Evolutionary conservation across 495 filamentous ascomycete species (phyloP).

Genomic region (Penicillium roqueforti): DNA sequence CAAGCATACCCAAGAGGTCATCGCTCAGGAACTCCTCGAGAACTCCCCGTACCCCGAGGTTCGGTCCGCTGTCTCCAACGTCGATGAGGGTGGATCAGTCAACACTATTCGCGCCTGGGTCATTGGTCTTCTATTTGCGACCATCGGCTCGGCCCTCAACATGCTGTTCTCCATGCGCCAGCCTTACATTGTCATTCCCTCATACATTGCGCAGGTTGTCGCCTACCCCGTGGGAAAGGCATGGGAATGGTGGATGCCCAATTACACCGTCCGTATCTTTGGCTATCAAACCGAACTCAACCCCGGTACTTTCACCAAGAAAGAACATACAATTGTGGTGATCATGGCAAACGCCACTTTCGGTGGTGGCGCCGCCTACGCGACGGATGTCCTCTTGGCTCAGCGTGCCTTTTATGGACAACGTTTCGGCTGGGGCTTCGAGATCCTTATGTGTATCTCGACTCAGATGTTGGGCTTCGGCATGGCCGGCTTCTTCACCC

Average conservation of each 20-base stretch:
- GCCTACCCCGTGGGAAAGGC: slow-evolving; percentile 63
- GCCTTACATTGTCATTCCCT: slow-evolving; percentile 62
- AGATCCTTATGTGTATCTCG: slow-evolving; percentile 62
- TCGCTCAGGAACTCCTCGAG: slow-evolving; percentile 57
- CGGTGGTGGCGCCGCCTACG: slow-evolving; percentile 55
- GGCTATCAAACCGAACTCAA: slow-evolving; percentile 57
- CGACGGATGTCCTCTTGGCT: slow-evolving; percentile 62
- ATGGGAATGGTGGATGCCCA: slow-evolving; percentile 51
- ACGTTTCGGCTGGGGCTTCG: slow-evolving; percentile 62
- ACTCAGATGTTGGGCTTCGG: slow-evolving; percentile 71
- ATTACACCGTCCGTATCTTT: slow-evolving; percentile 48
- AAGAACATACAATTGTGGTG: slow-evolving; percentile 70
- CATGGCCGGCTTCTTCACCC: slow-evolving; percentile 63
- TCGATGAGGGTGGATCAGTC: slow-evolving; percentile 60
- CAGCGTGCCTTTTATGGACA: slow-evolving; percentile 65
- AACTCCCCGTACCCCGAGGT: slow-evolving; percentile 69
- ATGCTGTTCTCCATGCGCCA: slow-evolving; percentile 65
- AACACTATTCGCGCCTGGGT: slow-evolving; percentile 72
- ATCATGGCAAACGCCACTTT: slow-evolving; percentile 60
- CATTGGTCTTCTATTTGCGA: slow-evolving; percentile 62
- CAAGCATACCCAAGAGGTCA: slow-evolving; percentile 47
- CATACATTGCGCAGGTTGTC: slow-evolving; percentile 66
- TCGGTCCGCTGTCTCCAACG: slow-evolving; percentile 40
- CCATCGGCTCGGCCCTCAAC: slow-evolving; percentile 65
- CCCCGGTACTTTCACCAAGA: slow-evolving; percentile 70